Evolutionary conservation across 2,329 filamentous ascomycete genomes (phyloP).

Genomic region (Bipolaris sorokiniana): DNA sequence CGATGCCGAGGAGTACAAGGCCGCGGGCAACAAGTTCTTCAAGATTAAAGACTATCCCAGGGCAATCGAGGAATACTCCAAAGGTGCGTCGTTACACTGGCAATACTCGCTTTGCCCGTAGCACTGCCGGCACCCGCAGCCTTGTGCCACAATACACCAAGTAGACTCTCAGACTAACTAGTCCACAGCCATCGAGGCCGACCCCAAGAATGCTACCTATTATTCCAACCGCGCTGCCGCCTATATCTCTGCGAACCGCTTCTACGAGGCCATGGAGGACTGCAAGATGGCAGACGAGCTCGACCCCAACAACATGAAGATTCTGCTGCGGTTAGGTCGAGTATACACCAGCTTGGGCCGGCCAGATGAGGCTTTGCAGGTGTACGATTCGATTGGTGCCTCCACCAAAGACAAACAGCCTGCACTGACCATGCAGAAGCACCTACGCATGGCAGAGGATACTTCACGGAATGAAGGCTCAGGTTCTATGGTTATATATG

Average conservation of each 20-base stretch:
- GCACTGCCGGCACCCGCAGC: slow-evolving; percentile 16
- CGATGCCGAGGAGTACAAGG: slow-evolving; percentile 90
- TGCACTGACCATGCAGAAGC: slow-evolving; percentile 83
- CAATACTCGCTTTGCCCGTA: slow-evolving; percentile 1
- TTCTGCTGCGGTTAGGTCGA: slow-evolving; percentile 83
- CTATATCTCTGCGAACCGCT: slow-evolving; percentile 86
- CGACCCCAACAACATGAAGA: slow-evolving; percentile 86
- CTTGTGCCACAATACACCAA: slow-evolving; percentile 2
- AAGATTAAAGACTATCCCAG: slow-evolving; percentile 89
- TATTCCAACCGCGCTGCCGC: slow-evolving; percentile 94
- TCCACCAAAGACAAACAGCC: slow-evolving; percentile 83
- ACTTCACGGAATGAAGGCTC: slow-evolving; percentile 75
- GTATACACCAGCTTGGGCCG: slow-evolving; percentile 88
- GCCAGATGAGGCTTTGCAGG: slow-evolving; percentile 83
- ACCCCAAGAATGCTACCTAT: slow-evolving; percentile 86
- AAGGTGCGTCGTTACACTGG: slow-evolving; percentile 67
- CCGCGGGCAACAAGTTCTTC: slow-evolving; percentile 93
- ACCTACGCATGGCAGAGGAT: slow-evolving; percentile 80
- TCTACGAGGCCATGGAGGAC: slow-evolving; percentile 81
- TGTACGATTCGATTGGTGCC: slow-evolving; percentile 79
- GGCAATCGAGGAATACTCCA: slow-evolving; percentile 91
- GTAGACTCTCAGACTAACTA: slow-evolving; percentile 30
- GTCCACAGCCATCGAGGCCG: slow-evolving; percentile 78
- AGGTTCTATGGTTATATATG: slow-evolving; percentile 90
- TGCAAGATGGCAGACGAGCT: slow-evolving; percentile 81